Conservation (phyloP, 441 rosid genomes). For the Syzygium malaccense region DNA sequence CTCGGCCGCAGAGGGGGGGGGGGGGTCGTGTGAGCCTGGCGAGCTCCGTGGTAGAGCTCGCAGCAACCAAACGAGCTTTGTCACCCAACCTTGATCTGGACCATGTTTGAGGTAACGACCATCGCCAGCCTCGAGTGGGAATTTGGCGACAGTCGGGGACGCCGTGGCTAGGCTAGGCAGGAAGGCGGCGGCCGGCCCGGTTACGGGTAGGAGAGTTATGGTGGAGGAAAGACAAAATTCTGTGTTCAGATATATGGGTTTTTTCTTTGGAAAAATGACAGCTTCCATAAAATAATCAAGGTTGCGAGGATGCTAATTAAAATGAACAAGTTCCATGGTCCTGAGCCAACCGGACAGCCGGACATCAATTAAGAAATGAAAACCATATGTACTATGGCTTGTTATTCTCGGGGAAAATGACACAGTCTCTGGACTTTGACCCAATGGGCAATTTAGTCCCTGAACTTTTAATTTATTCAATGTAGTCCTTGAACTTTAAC, state of each 20-base stretch:
- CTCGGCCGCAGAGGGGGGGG: not conserved
- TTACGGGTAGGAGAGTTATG: not conserved
- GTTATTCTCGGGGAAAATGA: not conserved
- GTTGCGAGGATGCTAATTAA: not conserved
- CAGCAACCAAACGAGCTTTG: not conserved
- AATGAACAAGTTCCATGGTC: not conserved
- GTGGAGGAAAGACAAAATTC: not conserved
- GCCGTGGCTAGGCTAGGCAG: not conserved
- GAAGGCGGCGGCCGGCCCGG: not conserved
- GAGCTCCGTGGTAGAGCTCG: not conserved
- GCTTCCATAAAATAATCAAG: not conserved
- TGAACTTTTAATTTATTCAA: no score
- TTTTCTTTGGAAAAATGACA: not conserved
- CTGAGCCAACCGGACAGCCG: not conserved
- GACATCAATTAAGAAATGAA: not conserved
- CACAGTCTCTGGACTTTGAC: no score
- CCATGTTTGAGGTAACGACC: not conserved
- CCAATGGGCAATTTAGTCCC: no score
- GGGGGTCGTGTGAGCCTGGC: not conserved
- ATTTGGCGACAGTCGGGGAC: not conserved
- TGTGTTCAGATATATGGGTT: not conserved
- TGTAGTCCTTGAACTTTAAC: no score
- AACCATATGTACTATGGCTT: not conserved
- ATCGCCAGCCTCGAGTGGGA: not conserved
- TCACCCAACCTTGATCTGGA: not conserved